These are phyloP conservation scores for Hymenoscyphus fructigenus DNA, from an alignment of 2,329 filamentous ascomycete species.

Conservation along the genomic window DNA sequence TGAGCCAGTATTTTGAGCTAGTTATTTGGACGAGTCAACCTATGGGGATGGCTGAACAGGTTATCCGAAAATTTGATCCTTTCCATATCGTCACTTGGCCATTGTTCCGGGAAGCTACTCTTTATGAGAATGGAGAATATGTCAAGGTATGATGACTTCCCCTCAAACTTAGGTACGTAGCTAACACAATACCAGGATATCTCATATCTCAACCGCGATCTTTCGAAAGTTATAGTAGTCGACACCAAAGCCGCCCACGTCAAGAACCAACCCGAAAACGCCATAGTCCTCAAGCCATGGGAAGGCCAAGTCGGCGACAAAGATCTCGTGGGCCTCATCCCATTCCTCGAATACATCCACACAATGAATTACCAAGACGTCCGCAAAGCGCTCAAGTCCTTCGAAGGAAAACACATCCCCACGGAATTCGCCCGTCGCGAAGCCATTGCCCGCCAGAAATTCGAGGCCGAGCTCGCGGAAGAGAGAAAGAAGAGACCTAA, in stretches of 20 bases:
- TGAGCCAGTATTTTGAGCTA: constrained; percentile 96
- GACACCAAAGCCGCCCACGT: constrained; percentile 84
- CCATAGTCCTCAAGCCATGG: constrained; percentile 90
- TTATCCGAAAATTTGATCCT: constrained; percentile 91
- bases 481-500: constrained; percentile 64
- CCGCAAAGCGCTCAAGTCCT: constrained; percentile 80
- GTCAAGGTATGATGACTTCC: constrained; percentile 68
- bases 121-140: constrained; percentile 93
- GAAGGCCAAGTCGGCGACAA: constrained; percentile 79
- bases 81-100: constrained; percentile 96
- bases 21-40: constrained; percentile 93
- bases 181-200: constrained; percentile 64
- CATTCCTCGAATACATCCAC: constrained; percentile 95
- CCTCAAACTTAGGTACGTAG: background rate
- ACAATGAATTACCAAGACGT: constrained; percentile 91
- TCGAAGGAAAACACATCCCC: constrained; percentile 86
- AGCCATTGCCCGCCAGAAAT: constrained; percentile 79
- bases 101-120: constrained; percentile 92
- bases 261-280: constrained; percentile 91
- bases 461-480: constrained; percentile 72
- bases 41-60: constrained; percentile 77
- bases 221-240: constrained; percentile 92
- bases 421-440: constrained; percentile 87
- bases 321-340: constrained; percentile 84
- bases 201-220: constrained; percentile 93